Evolutionary conservation across 768 basidiomycete genomes (phyloP), one percentile per base, ranked within the genome.

Genomic region (Suillus cothurnatus): DNA sequence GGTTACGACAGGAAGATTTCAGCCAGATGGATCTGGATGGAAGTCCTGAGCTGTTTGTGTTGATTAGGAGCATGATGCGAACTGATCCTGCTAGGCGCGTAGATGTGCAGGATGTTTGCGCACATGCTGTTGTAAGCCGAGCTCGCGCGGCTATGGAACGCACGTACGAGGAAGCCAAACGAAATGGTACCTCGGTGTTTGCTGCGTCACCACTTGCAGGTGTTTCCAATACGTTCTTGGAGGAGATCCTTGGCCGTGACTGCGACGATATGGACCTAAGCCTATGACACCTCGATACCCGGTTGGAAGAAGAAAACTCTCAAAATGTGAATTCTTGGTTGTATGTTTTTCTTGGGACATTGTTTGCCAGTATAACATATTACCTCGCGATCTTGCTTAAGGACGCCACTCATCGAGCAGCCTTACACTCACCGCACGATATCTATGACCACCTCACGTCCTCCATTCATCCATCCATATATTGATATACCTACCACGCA

Each of bases 1-100:
- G 91, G 68, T 83, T 99, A 41, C 89, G 97, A 63, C 86, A 87
- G 64, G 92, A 97, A 74, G 93, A 99, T 79, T 95, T 97, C 74
- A 86, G 88, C 59, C 94, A 94, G 74, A 87, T 95, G 63, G 88
- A 93, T 72, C 74, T 91, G 69, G 82, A 84, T 39, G 84, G 81
- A 59, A 93, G 90, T 70, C 80, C 83, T 9, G 86, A 88, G 72
- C 80, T 97, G 64, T 80, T 90, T 64, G 80, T 77, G 52, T 81
- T 96, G 70, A 86, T 97, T 70, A 84, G 79, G 72, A 80, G 82
- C 66, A 92, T 95, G 88, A 92, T 97, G 88, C 86, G 86, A 53
- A 86, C 86, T 0, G 86, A 91, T 60, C 88, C 94, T 3, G 78
- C 73, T 11, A 70, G 77, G 61, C 89, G 95, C 23, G 74, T 90